These are phyloP conservation scores for Beauveria australis DNA, from an alignment of 2,329 filamentous ascomycete species.

Conservation along the genomic window DNA sequence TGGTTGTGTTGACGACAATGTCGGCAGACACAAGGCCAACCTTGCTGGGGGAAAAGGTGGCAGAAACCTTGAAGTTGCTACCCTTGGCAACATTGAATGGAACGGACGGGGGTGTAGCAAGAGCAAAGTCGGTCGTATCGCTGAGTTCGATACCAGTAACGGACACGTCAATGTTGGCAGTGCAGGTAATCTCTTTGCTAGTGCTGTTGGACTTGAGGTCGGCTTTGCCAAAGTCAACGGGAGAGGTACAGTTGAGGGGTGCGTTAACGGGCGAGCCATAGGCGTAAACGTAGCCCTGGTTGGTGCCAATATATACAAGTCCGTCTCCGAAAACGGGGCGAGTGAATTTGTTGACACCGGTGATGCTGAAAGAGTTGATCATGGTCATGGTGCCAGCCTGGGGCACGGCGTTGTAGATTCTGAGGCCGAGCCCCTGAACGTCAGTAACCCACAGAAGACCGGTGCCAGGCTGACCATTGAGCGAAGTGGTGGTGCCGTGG, in stretches of 20 bases:
- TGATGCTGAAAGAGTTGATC: constrained; percentile 42
- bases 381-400: constrained; percentile 36
- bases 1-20: constrained; percentile 40
- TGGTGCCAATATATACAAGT: constrained; percentile 45
- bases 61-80: constrained; percentile 32
- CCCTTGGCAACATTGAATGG: constrained; percentile 27
- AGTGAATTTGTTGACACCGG: constrained; percentile 47
- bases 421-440: constrained; percentile 43
- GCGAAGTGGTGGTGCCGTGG: constrained; percentile 47
- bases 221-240: constrained; percentile 37
- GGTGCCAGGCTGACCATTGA: constrained; percentile 44
- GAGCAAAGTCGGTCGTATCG: constrained; percentile 25
- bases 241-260: constrained; percentile 45
- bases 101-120: constrained; percentile 26
- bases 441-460: constrained; percentile 50
- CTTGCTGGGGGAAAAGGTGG: constrained; percentile 34
- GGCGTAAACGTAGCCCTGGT: constrained; percentile 42
- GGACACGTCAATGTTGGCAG: constrained; percentile 34
- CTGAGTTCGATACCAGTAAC: constrained; percentile 31
- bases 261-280: constrained; percentile 48
- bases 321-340: constrained; percentile 51
- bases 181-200: constrained; percentile 34
- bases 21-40: constrained; percentile 42
- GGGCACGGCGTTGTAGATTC: constrained; percentile 45
- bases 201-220: constrained; percentile 29